Evolutionary conservation across 305 asterid genomes (phyloP), one percentile per base, ranked within the genome.

Genomic region (Ajuga reptans): DNA sequence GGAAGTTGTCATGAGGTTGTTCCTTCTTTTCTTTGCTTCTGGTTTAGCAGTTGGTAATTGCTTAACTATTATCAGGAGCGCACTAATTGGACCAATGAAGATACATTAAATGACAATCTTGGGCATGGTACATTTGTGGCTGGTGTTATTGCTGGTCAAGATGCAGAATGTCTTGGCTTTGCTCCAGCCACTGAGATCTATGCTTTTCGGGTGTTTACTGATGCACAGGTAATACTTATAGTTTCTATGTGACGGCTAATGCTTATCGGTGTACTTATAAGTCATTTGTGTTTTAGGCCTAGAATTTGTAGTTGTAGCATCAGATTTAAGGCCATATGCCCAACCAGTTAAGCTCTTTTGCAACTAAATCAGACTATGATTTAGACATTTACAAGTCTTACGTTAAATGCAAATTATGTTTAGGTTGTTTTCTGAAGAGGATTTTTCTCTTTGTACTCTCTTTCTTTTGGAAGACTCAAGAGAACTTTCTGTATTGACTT

Each of bases 61-160:
- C 68, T 77, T 17, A 64, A 70, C 33, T 49, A 78, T 71, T 59
- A 72, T 71, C 83, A 93, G 97, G 99, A 93, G 81, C 94, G 99
- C 65, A 93, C 99, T 37, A 93, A 93, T 78, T 93, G 98, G 99
- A 91, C 99, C 77, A 86, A 87, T 72, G 99, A 93, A 78, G 90
- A 90, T 81, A 91, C 97, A 21, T 79, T 93, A 67, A 93, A 90
- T 74, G 99, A 93, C 83, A 90, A 89, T 89, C 98, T 93, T 74
- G 98, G 98, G 47, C 98, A 93, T 79, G 99, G 99, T 71, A 93
- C 99, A 64, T 93, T 93, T 82, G 99, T 93, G 71, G 99, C 99
- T 72, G 99, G 99, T 62, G 96, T 93, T 73, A 81, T 93, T 70
- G 96, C 99, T 71, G 94, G 99, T 75, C 92, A 90, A 79, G 95